Base-by-base conservation (phyloP, 2,329 filamentous ascomycete species). In the Ascochyta viciae-villosae region DNA sequence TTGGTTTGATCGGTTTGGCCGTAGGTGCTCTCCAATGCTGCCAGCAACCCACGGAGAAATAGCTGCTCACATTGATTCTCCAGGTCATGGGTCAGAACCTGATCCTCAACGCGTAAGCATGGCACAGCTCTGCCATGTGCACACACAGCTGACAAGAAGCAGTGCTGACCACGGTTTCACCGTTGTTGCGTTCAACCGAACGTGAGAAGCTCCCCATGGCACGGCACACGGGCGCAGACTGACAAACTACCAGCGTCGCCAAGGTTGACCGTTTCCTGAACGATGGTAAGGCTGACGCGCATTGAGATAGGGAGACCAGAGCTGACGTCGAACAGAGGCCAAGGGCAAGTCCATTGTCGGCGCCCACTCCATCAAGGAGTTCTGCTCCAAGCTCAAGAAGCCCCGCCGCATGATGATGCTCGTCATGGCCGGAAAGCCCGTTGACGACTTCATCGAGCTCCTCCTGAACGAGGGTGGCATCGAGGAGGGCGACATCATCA, bases 401-500 rank as follows among this genome's bases (percentile, higher is more conserved):
- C 95, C 95, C 75, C 92, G 95, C 74, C 90, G 93, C 74, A 87
- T 99, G 81, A 99, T 99, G 95, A 87, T 99, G 75, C 90, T 99
- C 70, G 95, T 99, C 82, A 96, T 97, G 90, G 95, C 95, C 72
- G 95, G 95, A 76, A 91, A 95, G 85, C 89, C 95, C 63, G 95
- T 99, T 70, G 95, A 99, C 79, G 91, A 96, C 84, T 98, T 96
- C 89, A 98, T 99, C 75, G 92, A 97, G 86, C 88, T 89, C 70
- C 89, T 99, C 66, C 85, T 98, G 49, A 77, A 63, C 58, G 76
- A 80, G 72, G 79, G 78, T 39, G 74, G 74, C 48, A 70, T 67
- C 53, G 74, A 76, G 64, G 68, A 75, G 66, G 61, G 92, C 89
- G 95, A 99, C 79, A 97, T 99, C 86, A 96, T 99, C 85, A 98